Evolutionary conservation across 768 basidiomycete genomes (phyloP), one percentile per base, ranked within the genome.

Genomic region (Psilocybe cubensis): DNA sequence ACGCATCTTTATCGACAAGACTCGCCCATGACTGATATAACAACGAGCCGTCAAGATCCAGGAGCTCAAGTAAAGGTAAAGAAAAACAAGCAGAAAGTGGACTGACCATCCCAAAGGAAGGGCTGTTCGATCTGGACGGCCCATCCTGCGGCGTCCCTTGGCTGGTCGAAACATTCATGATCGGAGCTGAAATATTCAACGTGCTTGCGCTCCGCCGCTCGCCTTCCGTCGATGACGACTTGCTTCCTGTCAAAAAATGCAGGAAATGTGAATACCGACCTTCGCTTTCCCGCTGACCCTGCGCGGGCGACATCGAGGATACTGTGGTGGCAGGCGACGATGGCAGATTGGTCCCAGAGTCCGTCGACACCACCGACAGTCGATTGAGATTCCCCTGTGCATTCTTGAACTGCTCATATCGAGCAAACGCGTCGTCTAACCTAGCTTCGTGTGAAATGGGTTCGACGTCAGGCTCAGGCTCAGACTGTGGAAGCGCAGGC

Each of bases 401-500:
- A 65, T 85, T 83, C 66, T 84, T 84, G 72, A 88, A 95, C n/a
- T 86, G 78, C 68, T 96, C 92, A 67, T 96, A 97, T 33, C 93
- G 81, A 55, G 92, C 91, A 69, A 89, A 96, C 0, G 95, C 95
- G 69, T 96, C 94, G 63, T 94, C 89, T 33, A 91, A 74, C 4
- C 71, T 77, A 3, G 70, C 67, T 42, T 76, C 73, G 60, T 81
- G 76, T 42, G 82, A 77, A 11, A 70, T 48, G 11, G 51, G 23
- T 44, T 58, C 59, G 9, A 25, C 67, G 4, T 54, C 65, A n/a
- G 63, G 58, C 40, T 67, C 66, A 5, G 69, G 58, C 25, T 66
- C 66, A 17, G 49, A 50, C 28, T 70, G 69, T 1, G 85, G 86
- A 2, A 83, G 66, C 0, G 82, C 76, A 4, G 89, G 88, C 4